These are phyloP conservation scores for Hymenoscyphus linearis DNA, from an alignment of 2,329 filamentous ascomycete genomes.

Conservation along the genomic window DNA sequence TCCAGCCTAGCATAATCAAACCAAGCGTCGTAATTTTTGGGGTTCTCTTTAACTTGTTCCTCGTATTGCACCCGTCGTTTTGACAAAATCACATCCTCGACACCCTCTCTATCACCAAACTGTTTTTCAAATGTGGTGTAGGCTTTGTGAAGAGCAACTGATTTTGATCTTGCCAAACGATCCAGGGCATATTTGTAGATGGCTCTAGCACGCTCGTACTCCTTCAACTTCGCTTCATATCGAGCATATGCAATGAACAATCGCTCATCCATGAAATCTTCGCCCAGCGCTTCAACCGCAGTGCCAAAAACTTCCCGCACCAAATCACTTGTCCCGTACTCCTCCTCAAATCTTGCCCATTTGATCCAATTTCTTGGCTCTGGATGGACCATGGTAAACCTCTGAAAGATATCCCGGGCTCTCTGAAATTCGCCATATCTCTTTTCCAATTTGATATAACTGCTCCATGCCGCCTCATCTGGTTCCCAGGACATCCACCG, in stretches of 20 bases:
- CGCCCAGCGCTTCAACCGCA: constrained; percentile 83
- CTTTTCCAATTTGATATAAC: constrained; percentile 97
- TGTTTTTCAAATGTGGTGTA: constrained; percentile 99
- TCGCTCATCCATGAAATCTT: constrained; percentile 94
- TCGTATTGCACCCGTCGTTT: constrained; percentile 93
- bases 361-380: constrained; percentile 98
- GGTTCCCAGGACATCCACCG: constrained; percentile 99
- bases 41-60: constrained; percentile 86
- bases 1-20: constrained; percentile 92
- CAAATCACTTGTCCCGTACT: constrained; percentile 84
- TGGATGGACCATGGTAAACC: constrained; percentile 88
- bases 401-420: constrained; percentile 82
- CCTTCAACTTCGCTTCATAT: constrained; percentile 90
- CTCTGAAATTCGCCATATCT: constrained; percentile 87
- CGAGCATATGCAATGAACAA: constrained; percentile 94
- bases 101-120: constrained; percentile 86
- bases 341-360: constrained; percentile 96
- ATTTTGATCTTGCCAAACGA: constrained; percentile 81
- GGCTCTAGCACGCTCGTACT: constrained; percentile 86
- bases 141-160: constrained; percentile 78
- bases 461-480: constrained; percentile 89
- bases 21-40: constrained; percentile 96
- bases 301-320: constrained; percentile 88
- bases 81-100: constrained; percentile 92
- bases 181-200: constrained; percentile 98